These are phyloP conservation scores for Microbotryomycetes sp. DNA, from an alignment of 1,284 basidiomycete genomes.

Conservation along the genomic window DNA sequence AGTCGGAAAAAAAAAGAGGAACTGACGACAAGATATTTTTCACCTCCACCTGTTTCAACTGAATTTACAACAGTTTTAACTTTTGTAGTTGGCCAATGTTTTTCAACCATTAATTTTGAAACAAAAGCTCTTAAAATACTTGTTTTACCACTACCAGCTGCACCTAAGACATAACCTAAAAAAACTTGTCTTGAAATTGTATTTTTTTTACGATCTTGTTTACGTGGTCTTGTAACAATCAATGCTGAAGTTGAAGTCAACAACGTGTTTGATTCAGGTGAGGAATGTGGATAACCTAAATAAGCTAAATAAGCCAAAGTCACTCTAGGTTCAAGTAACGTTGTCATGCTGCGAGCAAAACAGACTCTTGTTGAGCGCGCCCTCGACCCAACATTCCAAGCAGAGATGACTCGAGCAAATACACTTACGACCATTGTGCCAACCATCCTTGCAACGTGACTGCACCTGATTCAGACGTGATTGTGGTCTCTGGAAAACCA, in stretches of 20 bases:
- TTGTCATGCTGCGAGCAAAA: conserved; percentile 71
- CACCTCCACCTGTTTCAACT: conserved; percentile 87
- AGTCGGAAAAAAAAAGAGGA: neutral
- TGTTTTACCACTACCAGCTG: conserved; percentile 93
- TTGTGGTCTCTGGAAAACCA: conserved; percentile 81
- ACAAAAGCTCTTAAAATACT: conserved; percentile 77
- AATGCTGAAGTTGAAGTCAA: conserved; percentile 61
- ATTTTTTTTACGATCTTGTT: conserved; percentile 71
- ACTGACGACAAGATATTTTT: conserved; percentile 91
- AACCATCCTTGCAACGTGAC: conserved; percentile 97
- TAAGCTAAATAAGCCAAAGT: conserved; percentile 96
- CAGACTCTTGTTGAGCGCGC: neutral
- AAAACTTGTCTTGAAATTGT: conserved; percentile 85
- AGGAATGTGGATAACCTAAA: conserved; percentile 68
- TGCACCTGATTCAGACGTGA: conserved; percentile 79
- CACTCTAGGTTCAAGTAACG: conserved; percentile 81
- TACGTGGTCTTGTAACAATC: conserved; percentile 69
- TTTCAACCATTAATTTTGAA: conserved; percentile 55
- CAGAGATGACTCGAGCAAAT: no score
- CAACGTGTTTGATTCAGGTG: conserved; percentile 39
- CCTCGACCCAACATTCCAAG: neutral
- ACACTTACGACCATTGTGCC: conserved; percentile 86
- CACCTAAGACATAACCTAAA: conserved; percentile 69
- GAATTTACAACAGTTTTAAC: conserved; percentile 88
- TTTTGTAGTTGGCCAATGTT: conserved; percentile 81